Evolutionary conservation across 2,329 filamentous ascomycete genomes (phyloP).

Genomic region (Colletotrichum acutatum): DNA sequence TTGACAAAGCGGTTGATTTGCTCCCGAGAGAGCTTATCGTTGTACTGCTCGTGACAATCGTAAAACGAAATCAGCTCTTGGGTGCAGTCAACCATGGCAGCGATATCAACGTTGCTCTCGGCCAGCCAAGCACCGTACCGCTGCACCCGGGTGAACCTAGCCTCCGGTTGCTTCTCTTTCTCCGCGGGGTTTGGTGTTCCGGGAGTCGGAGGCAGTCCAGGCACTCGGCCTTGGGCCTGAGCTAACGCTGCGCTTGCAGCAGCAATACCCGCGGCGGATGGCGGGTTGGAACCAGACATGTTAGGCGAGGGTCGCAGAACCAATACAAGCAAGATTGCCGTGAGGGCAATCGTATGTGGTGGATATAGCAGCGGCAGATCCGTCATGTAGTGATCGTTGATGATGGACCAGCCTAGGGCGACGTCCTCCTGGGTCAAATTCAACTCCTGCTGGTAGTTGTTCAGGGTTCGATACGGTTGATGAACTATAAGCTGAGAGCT

Average conservation of each 20-base stretch:
- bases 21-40: constrained; percentile 68
- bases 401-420: constrained; percentile 80
- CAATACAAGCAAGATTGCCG: constrained; percentile 85
- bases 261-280: constrained; percentile 55
- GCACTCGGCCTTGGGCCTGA: constrained; percentile 47
- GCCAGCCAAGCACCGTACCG: constrained; percentile 81
- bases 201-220: constrained; percentile 31
- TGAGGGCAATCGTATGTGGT: constrained; percentile 89
- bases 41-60: constrained; percentile 73
- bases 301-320: constrained; percentile 74
- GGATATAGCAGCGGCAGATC: constrained; percentile 88
- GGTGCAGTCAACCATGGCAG: constrained; percentile 86
- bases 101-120: constrained; percentile 86
- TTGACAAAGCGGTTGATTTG: constrained; percentile 70
- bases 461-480: constrained; percentile 87
- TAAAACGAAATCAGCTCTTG: constrained; percentile 94
- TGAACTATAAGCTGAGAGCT: constrained; percentile 89
- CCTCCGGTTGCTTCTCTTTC: constrained; percentile 63
- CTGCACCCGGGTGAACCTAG: constrained; percentile 72
- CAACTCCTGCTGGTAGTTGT: constrained; percentile 76
- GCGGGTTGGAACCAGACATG: constrained; percentile 43
- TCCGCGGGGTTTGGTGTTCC: constrained; percentile 33
- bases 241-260: constrained; percentile 60
- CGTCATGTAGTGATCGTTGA: constrained; percentile 94
- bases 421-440: constrained; percentile 81